Evolutionary conservation across 768 basidiomycete species (phyloP).

Genomic region (Cystobasidium ongulense): DNA sequence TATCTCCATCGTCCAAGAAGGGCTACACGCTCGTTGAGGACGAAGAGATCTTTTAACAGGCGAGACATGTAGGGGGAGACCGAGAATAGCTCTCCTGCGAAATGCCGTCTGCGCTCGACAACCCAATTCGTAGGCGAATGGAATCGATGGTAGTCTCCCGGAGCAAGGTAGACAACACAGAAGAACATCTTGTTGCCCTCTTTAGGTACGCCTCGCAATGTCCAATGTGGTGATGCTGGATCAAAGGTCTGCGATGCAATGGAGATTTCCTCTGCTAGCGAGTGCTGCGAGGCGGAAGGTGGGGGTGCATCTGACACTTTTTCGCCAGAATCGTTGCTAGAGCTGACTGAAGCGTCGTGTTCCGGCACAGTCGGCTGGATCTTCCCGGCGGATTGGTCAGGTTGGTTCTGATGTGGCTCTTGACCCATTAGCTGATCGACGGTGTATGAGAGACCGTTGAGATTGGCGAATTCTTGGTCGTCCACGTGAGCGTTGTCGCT

Average conservation of each 20-base stretch:
- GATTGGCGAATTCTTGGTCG: conserved; percentile 84
- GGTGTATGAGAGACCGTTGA: conserved; percentile 93
- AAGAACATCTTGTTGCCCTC: conserved; percentile 80
- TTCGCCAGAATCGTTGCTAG: not conserved
- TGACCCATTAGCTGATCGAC: conserved; percentile 76
- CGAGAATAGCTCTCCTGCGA: conserved; percentile 87
- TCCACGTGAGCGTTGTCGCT: conserved; percentile 50
- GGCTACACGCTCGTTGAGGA: conserved; percentile 95
- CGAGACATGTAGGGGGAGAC: conserved; percentile 94
- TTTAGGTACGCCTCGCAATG: conserved; percentile 46
- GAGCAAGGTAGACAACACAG: conserved; percentile 91
- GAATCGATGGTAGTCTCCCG: conserved; percentile 97
- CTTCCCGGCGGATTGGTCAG: not conserved
- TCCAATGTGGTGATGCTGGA: conserved; percentile 25
- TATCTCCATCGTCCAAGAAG: conserved; percentile 87
- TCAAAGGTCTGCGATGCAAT: conserved; percentile 29
- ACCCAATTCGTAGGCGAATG: conserved; percentile 95
- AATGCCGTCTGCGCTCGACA: conserved; percentile 88
- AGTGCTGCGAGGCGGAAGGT: not conserved
- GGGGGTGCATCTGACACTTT: not conserved
- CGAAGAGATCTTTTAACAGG: conserved; percentile 82
- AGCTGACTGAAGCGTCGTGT: conserved; percentile 16
- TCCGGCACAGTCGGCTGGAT: not conserved
- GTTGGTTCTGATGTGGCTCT: conserved; percentile 22
- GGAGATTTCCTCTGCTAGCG: conserved; percentile 22